A percentile compares a stretch with the other conserved stretches of the same genome.
Evolutionary conservation across 352 stramenopile genomes (phyloP).

Genomic region (Detonula confervacea): DNA sequence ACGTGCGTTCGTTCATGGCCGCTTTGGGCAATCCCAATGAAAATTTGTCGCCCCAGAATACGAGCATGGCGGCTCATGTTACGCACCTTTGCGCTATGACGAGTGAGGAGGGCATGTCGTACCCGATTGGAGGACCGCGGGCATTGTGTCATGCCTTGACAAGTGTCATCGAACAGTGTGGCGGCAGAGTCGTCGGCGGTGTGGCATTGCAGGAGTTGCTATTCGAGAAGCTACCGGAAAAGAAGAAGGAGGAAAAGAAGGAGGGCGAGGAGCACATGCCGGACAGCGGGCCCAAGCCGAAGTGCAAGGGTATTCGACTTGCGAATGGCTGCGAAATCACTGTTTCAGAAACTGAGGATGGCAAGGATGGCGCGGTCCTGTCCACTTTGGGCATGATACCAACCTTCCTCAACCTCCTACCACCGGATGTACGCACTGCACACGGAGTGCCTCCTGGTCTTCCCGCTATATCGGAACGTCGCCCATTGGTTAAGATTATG

Average conservation of each 20-base stretch:
- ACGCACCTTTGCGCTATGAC: constrained; percentile 68
- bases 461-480: constrained; percentile 71
- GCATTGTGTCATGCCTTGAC: constrained; percentile 77
- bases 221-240: constrained; percentile 53
- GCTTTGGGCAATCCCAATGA: constrained; percentile 82
- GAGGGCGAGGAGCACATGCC: constrained; percentile 12
- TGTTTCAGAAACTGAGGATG: constrained; percentile 35
- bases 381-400: constrained; percentile 77
- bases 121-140: constrained; percentile 80
- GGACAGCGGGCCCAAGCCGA: constrained; percentile 39
- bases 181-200: constrained; percentile 66
- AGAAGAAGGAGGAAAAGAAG: constrained; percentile 27
- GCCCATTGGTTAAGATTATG: constrained; percentile 80
- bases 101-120: constrained; percentile 77
- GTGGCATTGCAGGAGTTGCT: constrained; percentile 70
- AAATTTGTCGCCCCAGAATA: constrained; percentile 73
- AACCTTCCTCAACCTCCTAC: constrained; percentile 78
- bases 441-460: constrained; percentile 76
- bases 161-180: constrained; percentile 77
- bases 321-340: constrained; percentile 64
- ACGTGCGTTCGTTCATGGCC: constrained; percentile 77
- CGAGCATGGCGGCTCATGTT: constrained; percentile 82
- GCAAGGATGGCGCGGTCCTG: constrained; percentile 64
- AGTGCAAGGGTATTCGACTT: constrained; percentile 71
- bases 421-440: constrained; percentile 62